These are phyloP conservation scores for Chenopodium album DNA, from an alignment of 148 eudicot species.

Conservation along the genomic window DNA sequence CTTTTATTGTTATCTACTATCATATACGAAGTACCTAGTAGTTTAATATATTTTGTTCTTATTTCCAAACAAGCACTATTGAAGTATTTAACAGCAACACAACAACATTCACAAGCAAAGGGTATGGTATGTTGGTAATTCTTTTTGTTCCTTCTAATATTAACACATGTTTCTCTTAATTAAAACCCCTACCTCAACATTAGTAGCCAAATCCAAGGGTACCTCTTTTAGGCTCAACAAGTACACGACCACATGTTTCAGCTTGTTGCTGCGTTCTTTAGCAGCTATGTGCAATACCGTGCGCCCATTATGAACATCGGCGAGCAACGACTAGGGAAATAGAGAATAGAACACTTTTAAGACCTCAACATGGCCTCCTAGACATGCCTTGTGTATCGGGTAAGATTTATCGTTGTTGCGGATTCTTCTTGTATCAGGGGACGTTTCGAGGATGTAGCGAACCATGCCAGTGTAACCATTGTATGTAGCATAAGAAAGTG, in stretches of 20 bases:
- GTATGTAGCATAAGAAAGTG: neutral
- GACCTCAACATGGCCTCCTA: constrained; percentile 13
- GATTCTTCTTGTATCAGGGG: neutral
- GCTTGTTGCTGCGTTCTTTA: neutral
- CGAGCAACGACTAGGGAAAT: neutral
- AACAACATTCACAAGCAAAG: too few species aligned
- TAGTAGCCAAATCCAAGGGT: neutral
- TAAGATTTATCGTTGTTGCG: neutral
- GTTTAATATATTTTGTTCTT: too few species aligned
- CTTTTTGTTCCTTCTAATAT: too few species aligned
- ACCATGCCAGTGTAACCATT: neutral
- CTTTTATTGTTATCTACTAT: too few species aligned
- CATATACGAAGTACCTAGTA: too few species aligned
- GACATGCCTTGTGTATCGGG: neutral
- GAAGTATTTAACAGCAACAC: too few species aligned
- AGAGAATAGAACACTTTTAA: neutral
- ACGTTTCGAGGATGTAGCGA: neutral
- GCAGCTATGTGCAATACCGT: constrained; percentile 4
- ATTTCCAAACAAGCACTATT: too few species aligned
- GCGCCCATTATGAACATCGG: neutral
- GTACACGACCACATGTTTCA: neutral
- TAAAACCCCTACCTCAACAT: too few species aligned
- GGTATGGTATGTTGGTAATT: too few species aligned
- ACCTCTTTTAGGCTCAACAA: neutral
- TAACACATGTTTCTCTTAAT: too few species aligned